Conservation (phyloP, 2,329 filamentous ascomycete genomes). For the Graphium sp. region DNA sequence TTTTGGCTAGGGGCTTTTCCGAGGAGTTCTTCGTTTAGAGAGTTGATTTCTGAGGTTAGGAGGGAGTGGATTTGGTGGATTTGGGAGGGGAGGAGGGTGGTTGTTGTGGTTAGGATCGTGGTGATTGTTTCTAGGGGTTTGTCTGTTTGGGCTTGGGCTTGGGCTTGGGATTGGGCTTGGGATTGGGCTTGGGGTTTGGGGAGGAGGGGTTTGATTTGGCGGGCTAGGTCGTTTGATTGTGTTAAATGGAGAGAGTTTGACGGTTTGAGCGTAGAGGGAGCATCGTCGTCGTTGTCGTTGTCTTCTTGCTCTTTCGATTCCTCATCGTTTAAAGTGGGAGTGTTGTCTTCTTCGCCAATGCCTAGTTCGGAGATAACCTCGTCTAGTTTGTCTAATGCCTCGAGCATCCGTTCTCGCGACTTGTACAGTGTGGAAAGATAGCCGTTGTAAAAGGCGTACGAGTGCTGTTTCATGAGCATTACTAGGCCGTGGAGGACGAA, state of each 20-base stretch:
- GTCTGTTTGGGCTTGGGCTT: constrained; percentile 42
- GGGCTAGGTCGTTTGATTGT: too few relatives aligned
- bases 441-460: constrained; percentile 65
- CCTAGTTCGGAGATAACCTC: too few relatives aligned
- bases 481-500: constrained; percentile 59
- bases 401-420: constrained; percentile 23
- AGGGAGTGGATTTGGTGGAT: constrained; percentile 46
- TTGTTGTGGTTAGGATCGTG: too few relatives aligned
- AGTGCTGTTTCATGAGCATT: constrained; percentile 75
- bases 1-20: constrained; percentile 36
- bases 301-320: too few relatives aligned
- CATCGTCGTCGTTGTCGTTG: too few relatives aligned
- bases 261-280: neutral
- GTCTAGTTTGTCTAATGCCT: constrained; percentile 39
- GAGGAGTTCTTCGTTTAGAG: constrained; percentile 45
- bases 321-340: too few relatives aligned
- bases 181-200: constrained; percentile 16
- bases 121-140: constrained; percentile 43
- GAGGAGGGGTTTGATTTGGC: too few relatives aligned
- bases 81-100: too few relatives aligned
- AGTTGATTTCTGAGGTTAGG: constrained; percentile 49
- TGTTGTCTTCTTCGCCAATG: too few relatives aligned
- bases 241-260: neutral
- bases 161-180: constrained; percentile 40
- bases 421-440: constrained; percentile 47